phyloP scores from a whole-genome alignment of 192 early-diverging fungal genomes.

The Rhizophagus clarus region DNA sequence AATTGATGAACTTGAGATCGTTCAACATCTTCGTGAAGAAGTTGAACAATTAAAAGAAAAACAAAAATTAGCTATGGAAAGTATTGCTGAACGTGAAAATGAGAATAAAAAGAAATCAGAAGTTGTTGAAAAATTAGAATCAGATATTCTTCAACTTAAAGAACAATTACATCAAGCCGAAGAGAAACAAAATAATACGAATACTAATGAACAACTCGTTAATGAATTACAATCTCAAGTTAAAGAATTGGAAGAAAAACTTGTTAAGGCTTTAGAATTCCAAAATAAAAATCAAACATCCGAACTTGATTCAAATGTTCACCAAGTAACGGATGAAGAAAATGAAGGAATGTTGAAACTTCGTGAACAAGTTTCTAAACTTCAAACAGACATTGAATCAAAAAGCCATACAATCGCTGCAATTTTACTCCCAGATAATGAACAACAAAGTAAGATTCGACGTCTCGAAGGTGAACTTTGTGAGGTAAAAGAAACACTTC shows the following conservation, averaged over 20 bases:
- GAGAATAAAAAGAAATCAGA: conserved; percentile 3
- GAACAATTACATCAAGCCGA: not conserved
- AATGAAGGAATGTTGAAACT: conserved; percentile 8
- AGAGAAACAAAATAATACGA: not conserved
- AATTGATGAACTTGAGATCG: conserved; percentile 18
- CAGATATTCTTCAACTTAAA: not conserved
- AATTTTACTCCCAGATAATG: conserved; percentile 18
- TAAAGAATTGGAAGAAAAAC: conserved; percentile 21
- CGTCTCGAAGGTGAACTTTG: conserved; percentile 18
- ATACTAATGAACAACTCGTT: not conserved
- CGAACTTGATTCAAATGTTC: not conserved
- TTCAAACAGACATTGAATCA: conserved; percentile 27
- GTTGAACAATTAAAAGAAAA: conserved; percentile 28
- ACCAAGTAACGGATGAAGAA: not conserved
- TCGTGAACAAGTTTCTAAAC: conserved; percentile 22
- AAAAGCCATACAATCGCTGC: conserved; percentile 32
- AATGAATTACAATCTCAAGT: not conserved
- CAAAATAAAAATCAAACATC: not conserved
- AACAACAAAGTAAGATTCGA: conserved; percentile 22
- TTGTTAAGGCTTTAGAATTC: conserved; percentile 7
- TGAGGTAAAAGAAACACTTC: conserved; percentile 13
- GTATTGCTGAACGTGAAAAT: not conserved
- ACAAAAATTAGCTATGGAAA: conserved; percentile 21
- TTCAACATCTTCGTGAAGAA: conserved; percentile 24
- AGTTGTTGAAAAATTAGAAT: conserved; percentile 9